Conservation (phyloP, 140 eudicot genomes). For the Ambrosia hybrid region DNA sequence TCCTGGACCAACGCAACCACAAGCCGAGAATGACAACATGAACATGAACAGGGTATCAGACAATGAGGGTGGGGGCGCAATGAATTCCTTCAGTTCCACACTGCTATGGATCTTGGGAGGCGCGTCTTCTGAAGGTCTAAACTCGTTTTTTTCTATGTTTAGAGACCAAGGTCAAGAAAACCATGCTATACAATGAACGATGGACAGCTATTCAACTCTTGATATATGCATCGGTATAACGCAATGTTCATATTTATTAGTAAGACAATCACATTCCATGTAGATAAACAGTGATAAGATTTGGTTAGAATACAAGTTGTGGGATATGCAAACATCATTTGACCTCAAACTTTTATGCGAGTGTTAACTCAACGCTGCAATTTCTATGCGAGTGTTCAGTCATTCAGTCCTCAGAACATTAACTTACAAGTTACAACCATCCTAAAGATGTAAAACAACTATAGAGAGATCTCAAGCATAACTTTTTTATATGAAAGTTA, state of each 20-base stretch:
- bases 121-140: slow-evolving; percentile 84
- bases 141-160: slow-evolving; percentile 84
- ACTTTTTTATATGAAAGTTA: too few relatives aligned
- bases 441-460: neutral
- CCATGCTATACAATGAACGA: slow-evolving; percentile 40
- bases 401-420: neutral
- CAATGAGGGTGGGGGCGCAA: slow-evolving; percentile 56
- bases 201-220: neutral
- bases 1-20: slow-evolving; percentile 47
- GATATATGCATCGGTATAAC: slow-evolving; percentile 15
- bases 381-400: neutral
- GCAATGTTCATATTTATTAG: slow-evolving; percentile 19
- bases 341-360: too few relatives aligned
- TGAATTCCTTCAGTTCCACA: slow-evolving; percentile 85
- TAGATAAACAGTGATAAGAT: neutral
- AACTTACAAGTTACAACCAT: neutral
- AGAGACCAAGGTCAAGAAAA: slow-evolving; percentile 85
- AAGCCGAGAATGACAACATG: slow-evolving; percentile 31
- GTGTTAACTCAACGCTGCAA: too few relatives aligned
- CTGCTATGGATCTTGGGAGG: slow-evolving; percentile 89
- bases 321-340: too few relatives aligned
- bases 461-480: too few relatives aligned
- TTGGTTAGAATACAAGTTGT: too few relatives aligned
- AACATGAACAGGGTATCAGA: slow-evolving; percentile 43
- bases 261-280: neutral